Evolutionary conservation across 2,329 filamentous ascomycete genomes (phyloP).

Genomic region (Biscogniauxia marginata): DNA sequence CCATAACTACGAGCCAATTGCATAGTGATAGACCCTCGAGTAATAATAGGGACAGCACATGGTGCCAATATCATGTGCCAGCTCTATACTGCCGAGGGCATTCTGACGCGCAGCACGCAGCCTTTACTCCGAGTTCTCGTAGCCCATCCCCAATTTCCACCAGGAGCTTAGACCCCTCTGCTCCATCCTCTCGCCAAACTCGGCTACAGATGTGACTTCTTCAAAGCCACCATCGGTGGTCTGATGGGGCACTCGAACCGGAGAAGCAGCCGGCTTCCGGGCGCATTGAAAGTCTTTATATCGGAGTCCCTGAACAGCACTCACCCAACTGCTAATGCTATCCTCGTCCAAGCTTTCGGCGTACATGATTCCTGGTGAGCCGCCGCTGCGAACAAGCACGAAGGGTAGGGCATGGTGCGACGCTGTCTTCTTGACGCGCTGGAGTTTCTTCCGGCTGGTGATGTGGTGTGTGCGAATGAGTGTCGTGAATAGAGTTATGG

Average conservation of each 20-base stretch:
- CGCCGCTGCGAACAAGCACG: constrained; percentile 65
- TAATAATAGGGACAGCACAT: too few relatives aligned
- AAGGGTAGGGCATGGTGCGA: constrained; percentile 60
- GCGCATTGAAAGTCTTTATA: constrained; percentile 74
- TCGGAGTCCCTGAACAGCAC: constrained; percentile 59
- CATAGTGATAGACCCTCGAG: too few relatives aligned
- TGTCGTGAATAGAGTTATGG: constrained; percentile 40
- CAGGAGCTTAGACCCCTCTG: constrained; percentile 56
- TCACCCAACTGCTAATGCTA: constrained; percentile 62
- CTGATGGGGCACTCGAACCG: constrained; percentile 11
- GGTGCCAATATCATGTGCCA: not conserved
- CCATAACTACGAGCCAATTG: too few relatives aligned
- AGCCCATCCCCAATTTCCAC: constrained; percentile 71
- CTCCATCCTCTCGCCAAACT: constrained; percentile 63
- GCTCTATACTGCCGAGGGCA: not conserved
- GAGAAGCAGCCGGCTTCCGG: constrained; percentile 43
- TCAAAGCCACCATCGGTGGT: constrained; percentile 36
- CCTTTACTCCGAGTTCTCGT: constrained; percentile 17
- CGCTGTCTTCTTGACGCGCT: constrained; percentile 60
- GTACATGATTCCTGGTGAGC: constrained; percentile 76
- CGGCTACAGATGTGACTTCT: constrained; percentile 63
- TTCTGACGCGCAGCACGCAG: too few relatives aligned
- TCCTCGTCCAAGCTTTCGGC: constrained; percentile 58
- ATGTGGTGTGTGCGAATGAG: constrained; percentile 80
- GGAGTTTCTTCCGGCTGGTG: constrained; percentile 71